Evolutionary conservation across 495 filamentous ascomycete species (phyloP).

Genomic region (Neurospora sp.): DNA sequence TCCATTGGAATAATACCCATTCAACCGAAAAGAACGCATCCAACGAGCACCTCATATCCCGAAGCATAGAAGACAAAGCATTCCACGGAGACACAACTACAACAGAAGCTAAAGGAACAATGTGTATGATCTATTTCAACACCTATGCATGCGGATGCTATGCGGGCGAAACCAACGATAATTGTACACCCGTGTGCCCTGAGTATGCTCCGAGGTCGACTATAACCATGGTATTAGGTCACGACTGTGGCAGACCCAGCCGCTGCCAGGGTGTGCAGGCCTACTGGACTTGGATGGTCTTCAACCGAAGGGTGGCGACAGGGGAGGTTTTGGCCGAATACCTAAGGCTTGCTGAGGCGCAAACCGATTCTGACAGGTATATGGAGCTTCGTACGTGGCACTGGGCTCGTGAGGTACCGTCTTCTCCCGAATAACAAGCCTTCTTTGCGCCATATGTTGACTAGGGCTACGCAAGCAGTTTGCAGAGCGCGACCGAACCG

Average conservation of each 20-base stretch:
- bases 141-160: not conserved
- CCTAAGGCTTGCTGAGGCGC: not conserved
- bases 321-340: not conserved
- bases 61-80: not conserved
- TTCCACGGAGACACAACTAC: not conserved
- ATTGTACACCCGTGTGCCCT: not conserved
- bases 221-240: not conserved
- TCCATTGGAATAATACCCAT: not conserved
- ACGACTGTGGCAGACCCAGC: not conserved
- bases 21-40: not conserved
- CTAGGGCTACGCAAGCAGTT: not conserved
- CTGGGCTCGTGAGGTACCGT: not conserved
- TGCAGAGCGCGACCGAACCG: not conserved
- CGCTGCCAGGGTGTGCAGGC: not conserved
- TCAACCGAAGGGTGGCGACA: not conserved
- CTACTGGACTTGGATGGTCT: not conserved
- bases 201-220: not conserved
- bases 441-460: not conserved
- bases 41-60: not conserved
- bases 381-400: not conserved
- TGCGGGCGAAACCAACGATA: not conserved
- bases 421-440: not conserved
- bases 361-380: not conserved
- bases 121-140: not conserved
- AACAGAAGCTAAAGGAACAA: not conserved